Evolutionary conservation across 2,329 filamentous ascomycete species (phyloP), one percentile per base, ranked within the genome.

Genomic region (Magnaporthales sp.): DNA sequence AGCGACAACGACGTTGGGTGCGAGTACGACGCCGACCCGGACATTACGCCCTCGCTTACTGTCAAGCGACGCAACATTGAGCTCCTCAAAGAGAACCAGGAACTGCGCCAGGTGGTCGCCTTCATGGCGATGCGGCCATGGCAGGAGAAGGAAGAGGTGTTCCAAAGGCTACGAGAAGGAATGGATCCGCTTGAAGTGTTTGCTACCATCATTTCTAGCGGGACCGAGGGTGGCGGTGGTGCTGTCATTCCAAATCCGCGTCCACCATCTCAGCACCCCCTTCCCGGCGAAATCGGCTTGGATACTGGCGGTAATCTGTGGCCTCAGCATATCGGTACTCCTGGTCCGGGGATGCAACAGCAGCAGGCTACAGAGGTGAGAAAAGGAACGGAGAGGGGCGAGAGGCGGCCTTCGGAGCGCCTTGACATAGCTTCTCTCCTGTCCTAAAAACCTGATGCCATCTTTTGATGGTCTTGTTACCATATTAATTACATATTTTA

Each of bases 1-100:
- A 54, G 22, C 1, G 63, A 64, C 22, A 64, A 54, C 32, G 32
- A 64, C 10, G 15, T 51, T n/a, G 10, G 22, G 19, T 64, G 63
- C 63, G 38, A 64, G 63, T 64, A 64, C 63, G 63, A 64, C 24
- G 63, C 63, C 63, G 63, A 64, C 63, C 63, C 31, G n/a, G 63
- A 64, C 31, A 54, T 51, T 15, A 64, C 63, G 31, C 31, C 63
- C 29, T 64, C 15, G 9, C 27, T 46, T 24, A 54, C 32, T n/a
- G 24, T 64, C 22, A 31, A 38, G 29, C 2, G 19, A 11, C 63
- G 63, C 63, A 64, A 64, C 38, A 26, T 13, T 6, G 32, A 46
- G n/a, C 63, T 64, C 31, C 29, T 27, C 8, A 32, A 46, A 10
- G 63, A 64, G 63, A 64, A 64, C 38, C 29, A 27, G 22, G 63